Percentiles rank a stretch among this genome's conserved stretches.
Conservation (phyloP, 495 filamentous ascomycete genomes). For the Penicillium taxi region DNA sequence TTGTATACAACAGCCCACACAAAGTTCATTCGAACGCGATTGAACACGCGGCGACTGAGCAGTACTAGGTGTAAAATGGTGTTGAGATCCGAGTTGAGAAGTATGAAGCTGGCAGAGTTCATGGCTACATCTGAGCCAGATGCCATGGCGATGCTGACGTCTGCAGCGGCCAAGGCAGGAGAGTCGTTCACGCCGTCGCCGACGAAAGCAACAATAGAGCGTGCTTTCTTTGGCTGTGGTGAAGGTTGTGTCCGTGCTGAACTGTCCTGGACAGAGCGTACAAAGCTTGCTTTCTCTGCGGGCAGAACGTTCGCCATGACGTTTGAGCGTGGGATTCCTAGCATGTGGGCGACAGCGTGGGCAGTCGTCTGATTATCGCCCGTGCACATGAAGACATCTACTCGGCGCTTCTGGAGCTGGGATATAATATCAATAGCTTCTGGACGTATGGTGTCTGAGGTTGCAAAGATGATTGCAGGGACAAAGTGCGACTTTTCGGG, state of each 20-base stretch:
- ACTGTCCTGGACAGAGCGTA: slow-evolving; percentile 62
- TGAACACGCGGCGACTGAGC: slow-evolving; percentile 64
- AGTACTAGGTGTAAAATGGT: slow-evolving; percentile 65
- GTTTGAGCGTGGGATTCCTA: slow-evolving; percentile 66
- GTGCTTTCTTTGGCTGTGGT: slow-evolving; percentile 4
- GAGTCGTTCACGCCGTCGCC: slow-evolving; percentile 90
- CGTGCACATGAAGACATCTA: slow-evolving; percentile 85
- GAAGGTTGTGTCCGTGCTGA: slow-evolving; percentile 5
- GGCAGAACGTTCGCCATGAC: slow-evolving; percentile 87
- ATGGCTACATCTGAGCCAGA: slow-evolving; percentile 82
- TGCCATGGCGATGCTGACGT: slow-evolving; percentile 78
- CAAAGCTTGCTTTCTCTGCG: slow-evolving; percentile 76
- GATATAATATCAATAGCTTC: slow-evolving; percentile 61
- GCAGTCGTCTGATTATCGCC: slow-evolving; percentile 62
- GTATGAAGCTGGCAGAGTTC: slow-evolving; percentile 71
- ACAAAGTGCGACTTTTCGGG: slow-evolving; percentile 38
- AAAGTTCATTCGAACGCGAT: slow-evolving; percentile 79
- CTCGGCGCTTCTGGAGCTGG: slow-evolving; percentile 54
- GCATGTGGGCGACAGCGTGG: slow-evolving; percentile 56
- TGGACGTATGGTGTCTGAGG: slow-evolving; percentile 67
- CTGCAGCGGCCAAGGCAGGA: slow-evolving; percentile 69
- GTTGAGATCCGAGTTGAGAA: slow-evolving; percentile 64
- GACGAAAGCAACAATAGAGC: slow-evolving; percentile 51
- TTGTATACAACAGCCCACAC: slow-evolving; percentile 88
- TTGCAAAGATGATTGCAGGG: slow-evolving; percentile 59